Evolutionary conservation across 1,139 yeast species (phyloP).

Genomic region (Scheffersomyces lignicola): DNA sequence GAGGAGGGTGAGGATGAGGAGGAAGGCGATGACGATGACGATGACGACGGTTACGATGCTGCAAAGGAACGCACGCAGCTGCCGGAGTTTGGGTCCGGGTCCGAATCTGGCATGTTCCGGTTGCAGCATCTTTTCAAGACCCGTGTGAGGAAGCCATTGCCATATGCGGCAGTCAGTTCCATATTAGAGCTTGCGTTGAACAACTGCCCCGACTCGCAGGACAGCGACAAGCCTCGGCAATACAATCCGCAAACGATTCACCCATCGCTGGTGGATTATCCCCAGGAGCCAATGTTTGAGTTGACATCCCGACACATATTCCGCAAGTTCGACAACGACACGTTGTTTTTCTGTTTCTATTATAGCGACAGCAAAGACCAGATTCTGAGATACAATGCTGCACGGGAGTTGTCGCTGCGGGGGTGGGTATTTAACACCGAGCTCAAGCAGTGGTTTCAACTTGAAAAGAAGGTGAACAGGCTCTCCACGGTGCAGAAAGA

Average conservation of each 20-base stretch:
- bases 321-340: constrained; percentile 79
- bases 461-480: constrained; percentile 37
- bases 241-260: constrained; percentile 83
- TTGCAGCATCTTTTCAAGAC: constrained; percentile 32
- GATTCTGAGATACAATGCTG: constrained; percentile 70
- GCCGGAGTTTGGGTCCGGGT: constrained; percentile 13
- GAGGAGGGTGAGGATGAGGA: constrained; percentile 1
- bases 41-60: constrained; percentile 8
- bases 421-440: constrained; percentile 87
- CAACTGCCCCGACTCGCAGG: constrained; percentile 91
- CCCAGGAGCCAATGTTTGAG: constrained; percentile 80
- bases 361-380: constrained; percentile 52
- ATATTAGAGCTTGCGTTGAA: constrained; percentile 73
- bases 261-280: constrained; percentile 89
- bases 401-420: constrained; percentile 74
- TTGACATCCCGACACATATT: constrained; percentile 53
- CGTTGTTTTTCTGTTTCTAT: constrained; percentile 89
- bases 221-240: constrained; percentile 82
- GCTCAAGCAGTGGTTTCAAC: constrained; percentile 79
- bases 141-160: constrained; percentile 50
- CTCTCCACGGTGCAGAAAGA: constrained; percentile 7
- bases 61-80: constrained; percentile 13
- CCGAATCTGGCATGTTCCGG: constrained; percentile 27
- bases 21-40: constrained; percentile 2
- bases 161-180: constrained; percentile 55